Percentiles rank a stretch among this genome's conserved stretches.
phyloP scores from a whole-genome alignment of 192 early-diverging fungal species.

The Coemansia sp. region DNA sequence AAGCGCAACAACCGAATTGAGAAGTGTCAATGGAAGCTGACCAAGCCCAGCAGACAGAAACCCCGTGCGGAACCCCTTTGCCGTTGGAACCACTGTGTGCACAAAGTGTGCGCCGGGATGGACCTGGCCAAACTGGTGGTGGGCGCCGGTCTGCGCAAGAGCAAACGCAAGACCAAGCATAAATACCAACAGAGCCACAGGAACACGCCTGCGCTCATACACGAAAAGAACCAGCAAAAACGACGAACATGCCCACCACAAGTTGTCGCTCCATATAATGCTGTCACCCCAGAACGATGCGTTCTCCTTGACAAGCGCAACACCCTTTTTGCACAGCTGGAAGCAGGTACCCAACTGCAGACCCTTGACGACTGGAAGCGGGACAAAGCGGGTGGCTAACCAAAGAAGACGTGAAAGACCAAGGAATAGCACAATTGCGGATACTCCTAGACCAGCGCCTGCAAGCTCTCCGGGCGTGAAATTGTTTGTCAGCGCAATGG shows the following conservation, averaged over 20 bases:
- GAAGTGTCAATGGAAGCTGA: constrained; percentile 81
- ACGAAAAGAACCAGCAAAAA: constrained; percentile 69
- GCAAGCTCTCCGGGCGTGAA: constrained; percentile 72
- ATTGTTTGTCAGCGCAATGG: constrained; percentile 73
- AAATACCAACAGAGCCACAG: constrained; percentile 74
- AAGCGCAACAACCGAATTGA: constrained; percentile 86
- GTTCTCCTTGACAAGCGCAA: constrained; percentile 58
- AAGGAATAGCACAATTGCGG: constrained; percentile 64
- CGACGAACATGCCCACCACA: constrained; percentile 68
- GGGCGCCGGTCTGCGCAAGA: constrained; percentile 56
- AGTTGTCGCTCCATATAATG: constrained; percentile 70
- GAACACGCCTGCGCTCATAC: constrained; percentile 65
- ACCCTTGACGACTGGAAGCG: constrained; percentile 72
- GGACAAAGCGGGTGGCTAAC: constrained; percentile 68
- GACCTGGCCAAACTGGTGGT: constrained; percentile 46
- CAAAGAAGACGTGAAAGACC: constrained; percentile 70
- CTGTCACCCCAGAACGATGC: constrained; percentile 59
- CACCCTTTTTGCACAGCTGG: constrained; percentile 69
- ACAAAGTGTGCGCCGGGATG: constrained; percentile 61
- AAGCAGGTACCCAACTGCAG: constrained; percentile 79
- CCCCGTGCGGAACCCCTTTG: constrained; percentile 67
- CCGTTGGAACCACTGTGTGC: constrained; percentile 62
- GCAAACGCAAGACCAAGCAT: constrained; percentile 69
- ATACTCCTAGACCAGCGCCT: constrained; percentile 70
- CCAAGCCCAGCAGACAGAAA: constrained; percentile 81